Base-by-base conservation (phyloP, 441 rosid genomes). In the Pelargonium citronellum region DNA sequence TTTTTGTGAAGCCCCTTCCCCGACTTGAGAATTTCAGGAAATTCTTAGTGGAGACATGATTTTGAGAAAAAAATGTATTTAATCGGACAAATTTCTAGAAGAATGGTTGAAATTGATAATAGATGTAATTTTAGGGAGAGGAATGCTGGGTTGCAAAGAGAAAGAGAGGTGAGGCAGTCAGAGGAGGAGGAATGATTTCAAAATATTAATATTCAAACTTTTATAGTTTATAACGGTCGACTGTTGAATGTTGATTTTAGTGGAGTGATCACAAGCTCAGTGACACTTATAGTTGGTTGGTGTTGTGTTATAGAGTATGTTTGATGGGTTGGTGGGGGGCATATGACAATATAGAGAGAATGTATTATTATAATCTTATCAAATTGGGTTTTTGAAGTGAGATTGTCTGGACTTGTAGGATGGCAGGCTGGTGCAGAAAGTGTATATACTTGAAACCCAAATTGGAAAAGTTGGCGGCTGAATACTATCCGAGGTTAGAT, bases 361-460 rank as follows among this genome's bases (percentile, higher is more conserved):
- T 53, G 20, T 53, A 53, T 13, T 2, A 3, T 53, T 53, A 17
- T 15, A 53, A 53, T 53, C 60, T 12, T 55, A 11, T 15, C 11
- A 17, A 64, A 37, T 67, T 68, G 57, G 49, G 44, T n/a, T 63
- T 63, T 43, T 69, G 24, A 62, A 65, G 46, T 58, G 68, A 70
- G 19, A 64, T 69, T 71, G 15, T 69, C 17, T 82, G 78, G 74
- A 63, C 70, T 73, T 84, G 87, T 83, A 93, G 98, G 98, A 88
- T 87, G 89, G 98, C 97, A 55, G 85, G 79, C 80, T 93, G 97
- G 97, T 93, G 98, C 82, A 88, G 96, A 75, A 93, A 94, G 80
- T 91, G 97, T 75, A 85, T 91, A 65, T 91, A 83, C 78, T 79
- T 94, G 77, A 88, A 84, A 75, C 97, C 98, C 0, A 87, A 91